Base-by-base conservation (phyloP, 2,329 filamentous ascomycete genomes). In the Fusarium sp. region DNA sequence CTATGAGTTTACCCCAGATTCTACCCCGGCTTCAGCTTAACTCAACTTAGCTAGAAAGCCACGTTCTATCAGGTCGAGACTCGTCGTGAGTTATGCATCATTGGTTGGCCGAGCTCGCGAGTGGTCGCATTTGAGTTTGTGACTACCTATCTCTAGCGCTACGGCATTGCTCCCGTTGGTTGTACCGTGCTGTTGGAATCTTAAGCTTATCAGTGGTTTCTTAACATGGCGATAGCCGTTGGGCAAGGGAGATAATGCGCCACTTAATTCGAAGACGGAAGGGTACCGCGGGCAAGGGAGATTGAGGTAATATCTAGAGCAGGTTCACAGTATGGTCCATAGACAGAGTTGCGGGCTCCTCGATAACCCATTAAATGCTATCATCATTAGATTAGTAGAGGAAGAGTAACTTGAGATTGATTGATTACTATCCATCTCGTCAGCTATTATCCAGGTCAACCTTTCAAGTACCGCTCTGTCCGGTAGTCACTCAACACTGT, bases 221-320 rank as follows among this genome's bases (percentile, higher is more conserved):
- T 34, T 27, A 16, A 58, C 40, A 53, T 59, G 44, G 22, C 11
- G 25, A 38, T 15, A 32, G 30, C 27, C 27, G 34, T 46, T n/a
- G 34, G 15, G 20, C 22, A 16, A 32, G 15, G 45, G 22, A 24
- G 20, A n/a, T 15, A 56, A 46, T 62, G 38, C 51, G 60, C 60
- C 47, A 63, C 57, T 46, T 55, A 24, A 16, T 8, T 12, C 42
- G 40, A 62, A 62, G 32, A 14, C 25, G 57, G 60, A 63, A 63
- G 42, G 60, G 27, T 27, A 63, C 46, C 60, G 57, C 60, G 57
- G 22, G 16, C 5, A 30, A 54, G 40, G 15, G n/a, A 40, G 20
- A 24, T 32, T 46, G 8, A 29, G 56, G 22, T 25, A 18, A 38
- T 38, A 38, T 38, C 18, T n/a, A n/a, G 34, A 38, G 34, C 10